phyloP scores from a whole-genome alignment of 1,284 basidiomycete species.

The Ceratobasidium sp. region DNA sequence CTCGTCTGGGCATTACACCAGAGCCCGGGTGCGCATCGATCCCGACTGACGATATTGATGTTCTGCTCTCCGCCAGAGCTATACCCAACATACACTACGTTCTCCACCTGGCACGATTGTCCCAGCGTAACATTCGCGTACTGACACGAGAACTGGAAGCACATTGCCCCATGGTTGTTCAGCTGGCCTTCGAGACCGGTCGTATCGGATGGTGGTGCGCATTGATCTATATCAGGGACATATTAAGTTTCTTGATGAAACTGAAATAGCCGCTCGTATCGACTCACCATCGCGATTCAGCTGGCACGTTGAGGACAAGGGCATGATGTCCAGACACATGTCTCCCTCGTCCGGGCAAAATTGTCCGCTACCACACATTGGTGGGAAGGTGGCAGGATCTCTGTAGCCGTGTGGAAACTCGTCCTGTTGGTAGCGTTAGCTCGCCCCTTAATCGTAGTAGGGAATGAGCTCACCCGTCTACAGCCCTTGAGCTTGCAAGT shows the following conservation, averaged over 20 bases:
- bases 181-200: constrained; percentile 52
- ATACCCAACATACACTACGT: constrained; percentile 56
- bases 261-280: neutral
- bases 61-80: constrained; percentile 50
- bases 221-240: constrained; percentile 54
- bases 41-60: constrained; percentile 57
- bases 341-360: constrained; percentile 61
- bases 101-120: constrained; percentile 57
- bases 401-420: constrained; percentile 57
- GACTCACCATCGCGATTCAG: constrained; percentile 60
- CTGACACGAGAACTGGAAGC: constrained; percentile 58
- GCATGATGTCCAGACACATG: constrained; percentile 53
- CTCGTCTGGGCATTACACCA: constrained; percentile 56
- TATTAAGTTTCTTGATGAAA: neutral
- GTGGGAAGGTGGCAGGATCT: constrained; percentile 53
- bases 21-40: constrained; percentile 54
- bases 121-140: constrained; percentile 55
- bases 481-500: constrained; percentile 57
- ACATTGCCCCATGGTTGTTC: constrained; percentile 57
- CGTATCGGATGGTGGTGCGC: constrained; percentile 45
- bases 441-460: neutral
- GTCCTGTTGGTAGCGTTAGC: neutral
- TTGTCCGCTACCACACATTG: constrained; percentile 52
- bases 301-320: constrained; percentile 56
- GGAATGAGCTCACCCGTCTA: constrained; percentile 49